A percentile compares a stretch with the other conserved stretches of the same genome.
These are phyloP conservation scores for Aspergillus haitiensis DNA, from an alignment of 495 filamentous ascomycete species.

Conservation along the genomic window DNA sequence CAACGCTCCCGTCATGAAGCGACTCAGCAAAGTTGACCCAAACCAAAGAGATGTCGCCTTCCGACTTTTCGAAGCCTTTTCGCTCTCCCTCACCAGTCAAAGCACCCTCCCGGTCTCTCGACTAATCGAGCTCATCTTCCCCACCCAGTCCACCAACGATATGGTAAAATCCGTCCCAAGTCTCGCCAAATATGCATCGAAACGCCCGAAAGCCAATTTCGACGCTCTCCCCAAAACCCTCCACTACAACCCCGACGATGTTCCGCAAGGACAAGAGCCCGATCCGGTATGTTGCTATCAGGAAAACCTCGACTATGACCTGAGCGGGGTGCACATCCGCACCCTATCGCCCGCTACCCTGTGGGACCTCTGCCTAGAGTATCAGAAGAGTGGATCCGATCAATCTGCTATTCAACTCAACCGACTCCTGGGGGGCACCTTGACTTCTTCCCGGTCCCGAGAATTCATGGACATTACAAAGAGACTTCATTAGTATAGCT, in stretches of 20 bases:
- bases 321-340: constrained; percentile 31
- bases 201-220: constrained; percentile 34
- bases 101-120: constrained; percentile 27
- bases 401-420: constrained; percentile 27
- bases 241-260: constrained; percentile 9
- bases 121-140: constrained; percentile 31
- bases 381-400: constrained; percentile 24
- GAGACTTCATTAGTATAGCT: constrained; percentile 9
- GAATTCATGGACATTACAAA: constrained; percentile 10
- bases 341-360: constrained; percentile 24
- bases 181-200: constrained; percentile 32
- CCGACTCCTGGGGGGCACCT: constrained; percentile 37
- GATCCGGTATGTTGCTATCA: constrained; percentile 33
- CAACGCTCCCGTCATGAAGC: constrained; percentile 21
- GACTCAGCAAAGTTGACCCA: constrained; percentile 19
- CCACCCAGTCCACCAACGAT: constrained; percentile 28
- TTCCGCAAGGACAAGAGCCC: background rate
- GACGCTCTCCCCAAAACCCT: constrained; percentile 26
- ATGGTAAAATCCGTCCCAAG: constrained; percentile 36
- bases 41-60: constrained; percentile 15
- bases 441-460: constrained; percentile 33
- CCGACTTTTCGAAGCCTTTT: constrained; percentile 30
- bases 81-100: constrained; percentile 26
- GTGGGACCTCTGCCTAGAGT: constrained; percentile 39
- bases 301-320: constrained; percentile 41